Evolutionary conservation across 768 basidiomycete genomes (phyloP), one percentile per base, ranked within the genome.

Genomic region (Lyophyllum shimeji): DNA sequence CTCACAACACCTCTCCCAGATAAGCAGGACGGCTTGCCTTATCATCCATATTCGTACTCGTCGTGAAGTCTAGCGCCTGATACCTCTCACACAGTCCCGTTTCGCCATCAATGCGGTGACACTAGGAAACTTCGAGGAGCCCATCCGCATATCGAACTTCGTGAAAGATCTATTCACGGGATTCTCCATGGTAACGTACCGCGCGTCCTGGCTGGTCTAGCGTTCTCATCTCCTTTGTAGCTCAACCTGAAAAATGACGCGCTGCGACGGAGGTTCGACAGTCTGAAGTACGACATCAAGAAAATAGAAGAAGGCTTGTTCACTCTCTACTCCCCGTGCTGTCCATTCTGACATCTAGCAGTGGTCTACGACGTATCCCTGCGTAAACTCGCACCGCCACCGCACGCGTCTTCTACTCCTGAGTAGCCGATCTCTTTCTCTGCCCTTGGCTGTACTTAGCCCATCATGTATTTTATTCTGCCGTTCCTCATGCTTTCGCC

Each of bases 351-450:
- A 60, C 39, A 33, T 53, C 49, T 31, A 37, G 27, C 23, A 93
- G 90, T 93, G 47, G 91, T 93, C 1, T 93, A 93, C 64, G 91
- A 93, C 67, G 83, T 93, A 15, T 90, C 90, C 33, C 71, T 93
- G 31, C 79, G 91, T 37, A 90, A 84, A 62, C 74, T 93, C 42
- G 76, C 68, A 18, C 50, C 52, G 8, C 54, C 57, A 39, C 42
- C 59, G 34, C 51, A 52, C 34, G 12, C 34, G 8, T 15, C 25
- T 7, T 7, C 46, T 29, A n/a, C 40, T 11, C 17, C 58, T 25
- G 29, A 13, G 18, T 42, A 24, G 23, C 33, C 7, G 17, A 29
- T 40, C 17, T 2, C 15, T 40, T 18, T 7, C 3, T 40, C 39
- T 18, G 17, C 15, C 3, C 39, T n/a, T 40, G 17, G 13, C 1